A percentile compares a stretch with the other conserved stretches of the same genome.
phyloP scores from a whole-genome alignment of 805 yeast species.

The Danielozyma ontarioensis region DNA sequence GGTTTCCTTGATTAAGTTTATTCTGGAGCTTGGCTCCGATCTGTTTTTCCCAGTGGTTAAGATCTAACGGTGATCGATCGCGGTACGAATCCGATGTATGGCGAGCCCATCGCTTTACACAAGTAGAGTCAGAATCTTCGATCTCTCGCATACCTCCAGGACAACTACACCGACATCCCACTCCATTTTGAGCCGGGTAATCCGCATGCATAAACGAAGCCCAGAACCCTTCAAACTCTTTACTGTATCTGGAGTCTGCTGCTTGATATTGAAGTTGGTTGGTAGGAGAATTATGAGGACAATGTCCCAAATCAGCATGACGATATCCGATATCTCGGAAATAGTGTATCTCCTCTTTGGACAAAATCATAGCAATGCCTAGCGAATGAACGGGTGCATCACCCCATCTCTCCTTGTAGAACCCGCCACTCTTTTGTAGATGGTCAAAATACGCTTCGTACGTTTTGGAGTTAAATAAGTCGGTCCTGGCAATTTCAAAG shows the following conservation, averaged over 20 bases:
- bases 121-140: slow-evolving; percentile 50
- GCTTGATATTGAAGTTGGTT: slow-evolving; percentile 45
- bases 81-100: slow-evolving; percentile 26
- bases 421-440: slow-evolving; percentile 74
- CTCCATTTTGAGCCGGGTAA: slow-evolving; percentile 38
- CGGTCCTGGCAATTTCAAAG: slow-evolving; percentile 85
- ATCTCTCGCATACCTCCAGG: slow-evolving; percentile 47
- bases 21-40: slow-evolving; percentile 15
- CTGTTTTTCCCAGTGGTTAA: slow-evolving; percentile 19
- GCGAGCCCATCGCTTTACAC: slow-evolving; percentile 49
- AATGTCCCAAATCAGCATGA: slow-evolving; percentile 77
- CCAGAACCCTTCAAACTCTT: slow-evolving; percentile 22
- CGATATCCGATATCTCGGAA: slow-evolving; percentile 89
- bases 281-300: slow-evolving; percentile 57
- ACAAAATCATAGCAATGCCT: slow-evolving; percentile 73
- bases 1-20: slow-evolving; percentile 16
- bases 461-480: slow-evolving; percentile 58
- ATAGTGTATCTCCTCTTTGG: slow-evolving; percentile 72
- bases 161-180: slow-evolving; percentile 87
- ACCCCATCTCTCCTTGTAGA: slow-evolving; percentile 93
- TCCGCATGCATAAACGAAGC: slow-evolving; percentile 27
- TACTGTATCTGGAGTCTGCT: slow-evolving; percentile 24
- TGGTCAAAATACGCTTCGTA: slow-evolving; percentile 66
- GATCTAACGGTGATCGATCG: slow-evolving; percentile 14
- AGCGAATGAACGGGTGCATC: slow-evolving; percentile 94